Evolutionary conservation across 2,329 filamentous ascomycete genomes (phyloP), one percentile per base, ranked within the genome.

Genomic region (Catunica adiposa): DNA sequence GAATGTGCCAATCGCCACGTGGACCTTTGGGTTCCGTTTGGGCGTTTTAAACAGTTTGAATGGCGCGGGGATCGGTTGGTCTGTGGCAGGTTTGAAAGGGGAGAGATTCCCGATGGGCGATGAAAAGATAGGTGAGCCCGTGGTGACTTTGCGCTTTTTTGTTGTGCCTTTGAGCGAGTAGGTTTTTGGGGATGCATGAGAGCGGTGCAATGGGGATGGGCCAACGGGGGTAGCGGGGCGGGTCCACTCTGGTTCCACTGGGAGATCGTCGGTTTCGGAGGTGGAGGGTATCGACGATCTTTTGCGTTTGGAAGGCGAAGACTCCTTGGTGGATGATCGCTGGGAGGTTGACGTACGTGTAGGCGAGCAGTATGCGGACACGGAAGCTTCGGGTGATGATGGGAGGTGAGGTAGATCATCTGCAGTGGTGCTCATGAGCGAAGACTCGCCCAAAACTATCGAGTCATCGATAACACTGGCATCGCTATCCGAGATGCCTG

Each of bases 151-250:
- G 11, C 40, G 22, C 11, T 22, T 54, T 9, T 53, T 44, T 5
- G 5, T 34, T 5, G 29, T 34, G 20, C 44, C 48, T 15, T 55
- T 56, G 17, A 42, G 26, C 15, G 38, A 53, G 26, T 56, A 56
- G 9, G 55, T 56, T 46, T 51, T 38, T 17, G 55, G 48, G 9
- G 38, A 44, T n/a, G 55, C 37, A 15, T 37, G 51, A 23, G 40
- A 20, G 7, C 38, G 25, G 34, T 56, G 51, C 37, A 20, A 53
- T 1, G 34, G 48, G 22, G 47, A 29, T 15, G 25, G 4, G 40
- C 29, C 26, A 26, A 34, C 46, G 47, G 40, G 47, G 26, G 47
- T 53, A 14, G 34, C 23, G 20, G 54, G 47, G 23, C 38, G 38
- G 22, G 11, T 25, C 44, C 44, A 48, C 44, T 23, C 44, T 7